Evolutionary conservation across 2,329 filamentous ascomycete species (phyloP).

Genomic region (Aspergillus japonicus): DNA sequence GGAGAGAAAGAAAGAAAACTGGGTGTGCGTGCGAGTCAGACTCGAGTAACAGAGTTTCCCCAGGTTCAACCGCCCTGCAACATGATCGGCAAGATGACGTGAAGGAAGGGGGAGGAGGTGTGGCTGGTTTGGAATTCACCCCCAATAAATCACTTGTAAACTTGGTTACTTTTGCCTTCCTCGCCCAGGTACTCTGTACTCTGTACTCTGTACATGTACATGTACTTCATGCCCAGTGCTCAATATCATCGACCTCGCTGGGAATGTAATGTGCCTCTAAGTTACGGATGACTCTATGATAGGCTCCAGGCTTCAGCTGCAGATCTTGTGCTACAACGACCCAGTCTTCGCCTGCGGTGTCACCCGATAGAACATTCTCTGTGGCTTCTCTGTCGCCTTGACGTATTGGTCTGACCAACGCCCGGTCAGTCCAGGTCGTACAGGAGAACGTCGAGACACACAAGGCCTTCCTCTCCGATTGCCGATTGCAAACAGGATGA

Average conservation of each 20-base stretch:
- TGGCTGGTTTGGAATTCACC: background rate
- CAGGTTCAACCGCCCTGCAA: background rate
- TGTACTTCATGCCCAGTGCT: too few species aligned
- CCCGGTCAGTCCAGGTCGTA: background rate
- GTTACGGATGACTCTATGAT: too few species aligned
- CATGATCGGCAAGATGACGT: background rate
- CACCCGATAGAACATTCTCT: slow-evolving; percentile 7
- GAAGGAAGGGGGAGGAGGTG: background rate
- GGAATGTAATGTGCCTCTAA: too few species aligned
- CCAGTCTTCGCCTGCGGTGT: slow-evolving; percentile 10
- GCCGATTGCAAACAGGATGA: background rate
- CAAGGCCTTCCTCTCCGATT: background rate
- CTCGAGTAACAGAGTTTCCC: background rate
- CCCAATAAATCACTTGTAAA: background rate
- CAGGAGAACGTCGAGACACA: background rate
- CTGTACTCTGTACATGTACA: too few species aligned
- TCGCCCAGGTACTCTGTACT: too few species aligned
- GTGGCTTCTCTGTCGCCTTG: slow-evolving; percentile 2
- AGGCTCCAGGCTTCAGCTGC: background rate
- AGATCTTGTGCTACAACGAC: background rate
- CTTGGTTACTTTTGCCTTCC: background rate
- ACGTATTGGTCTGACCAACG: background rate
- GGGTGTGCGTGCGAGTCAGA: too few species aligned
- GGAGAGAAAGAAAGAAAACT: too few species aligned
- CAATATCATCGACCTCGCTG: too few species aligned